These are phyloP conservation scores for Kuraishia piskuri DNA, from an alignment of 805 yeast genomes.

Conservation along the genomic window DNA sequence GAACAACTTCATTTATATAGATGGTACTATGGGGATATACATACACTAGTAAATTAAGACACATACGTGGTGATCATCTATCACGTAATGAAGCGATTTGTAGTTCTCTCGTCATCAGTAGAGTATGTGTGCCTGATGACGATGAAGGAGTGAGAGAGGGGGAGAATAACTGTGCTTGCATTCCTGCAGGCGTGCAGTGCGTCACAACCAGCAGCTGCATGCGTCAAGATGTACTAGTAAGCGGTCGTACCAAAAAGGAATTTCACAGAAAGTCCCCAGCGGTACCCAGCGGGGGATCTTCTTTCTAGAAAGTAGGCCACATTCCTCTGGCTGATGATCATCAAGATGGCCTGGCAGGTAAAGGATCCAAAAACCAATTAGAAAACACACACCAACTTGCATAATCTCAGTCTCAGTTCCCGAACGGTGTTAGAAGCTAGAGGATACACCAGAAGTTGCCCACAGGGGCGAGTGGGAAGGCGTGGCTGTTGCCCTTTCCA, in stretches of 20 bases:
- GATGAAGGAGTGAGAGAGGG: neutral
- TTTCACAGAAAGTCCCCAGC: neutral
- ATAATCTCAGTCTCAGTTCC: neutral
- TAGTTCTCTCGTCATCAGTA: neutral
- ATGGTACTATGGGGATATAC: no score
- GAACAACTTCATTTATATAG: neutral
- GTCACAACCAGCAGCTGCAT: neutral
- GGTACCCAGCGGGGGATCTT: neutral
- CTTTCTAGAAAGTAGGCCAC: neutral
- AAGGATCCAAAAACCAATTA: neutral
- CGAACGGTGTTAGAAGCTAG: no score
- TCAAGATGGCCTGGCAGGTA: neutral
- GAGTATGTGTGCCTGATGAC: neutral
- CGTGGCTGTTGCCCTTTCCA: no score
- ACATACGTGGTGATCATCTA: neutral
- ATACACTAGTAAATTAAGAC: neutral
- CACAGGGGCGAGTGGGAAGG: no score
- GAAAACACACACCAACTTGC: neutral
- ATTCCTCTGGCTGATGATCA: neutral
- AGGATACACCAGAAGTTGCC: no score
- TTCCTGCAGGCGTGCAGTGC: neutral
- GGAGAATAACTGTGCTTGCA: neutral
- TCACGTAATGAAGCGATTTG: neutral
- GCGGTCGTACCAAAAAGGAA: neutral
- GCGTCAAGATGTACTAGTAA: neutral